These are phyloP conservation scores for Myriosclerotinia duriaeana DNA, from an alignment of 2,329 filamentous ascomycete species.

Conservation along the genomic window DNA sequence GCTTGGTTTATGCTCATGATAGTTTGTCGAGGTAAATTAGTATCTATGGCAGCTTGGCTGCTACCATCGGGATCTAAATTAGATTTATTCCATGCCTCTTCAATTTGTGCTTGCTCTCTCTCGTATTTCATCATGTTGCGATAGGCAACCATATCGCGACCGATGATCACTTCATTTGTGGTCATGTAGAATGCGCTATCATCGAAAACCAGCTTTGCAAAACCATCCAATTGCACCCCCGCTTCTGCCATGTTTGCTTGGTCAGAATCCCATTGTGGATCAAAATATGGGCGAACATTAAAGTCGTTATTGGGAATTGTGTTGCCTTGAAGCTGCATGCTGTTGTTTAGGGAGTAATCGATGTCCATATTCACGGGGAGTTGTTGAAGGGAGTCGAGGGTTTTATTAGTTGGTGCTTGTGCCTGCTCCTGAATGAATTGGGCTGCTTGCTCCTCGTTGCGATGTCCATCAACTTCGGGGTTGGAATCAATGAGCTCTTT, in stretches of 20 bases:
- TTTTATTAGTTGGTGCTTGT: background rate
- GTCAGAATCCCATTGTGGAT: background rate
- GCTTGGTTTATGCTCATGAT: slow-evolving; percentile 68
- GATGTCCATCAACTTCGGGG: background rate
- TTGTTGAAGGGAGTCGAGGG: background rate
- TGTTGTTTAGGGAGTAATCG: background rate
- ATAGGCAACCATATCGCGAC: slow-evolving; percentile 57
- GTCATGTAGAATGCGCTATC: slow-evolving; percentile 80
- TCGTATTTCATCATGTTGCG: slow-evolving; percentile 8
- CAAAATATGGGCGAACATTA: background rate
- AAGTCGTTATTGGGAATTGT: background rate
- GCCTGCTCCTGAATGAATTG: background rate
- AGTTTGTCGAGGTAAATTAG: slow-evolving; percentile 45
- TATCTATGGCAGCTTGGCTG: slow-evolving; percentile 47
- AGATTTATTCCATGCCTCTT: slow-evolving; percentile 50
- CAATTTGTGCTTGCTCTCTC: slow-evolving; percentile 10
- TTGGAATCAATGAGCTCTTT: background rate
- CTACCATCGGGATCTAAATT: slow-evolving; percentile 49
- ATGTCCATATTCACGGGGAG: background rate
- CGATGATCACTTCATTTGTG: slow-evolving; percentile 69
- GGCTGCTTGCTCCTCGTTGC: background rate
- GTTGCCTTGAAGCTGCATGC: background rate
- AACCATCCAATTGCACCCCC: slow-evolving; percentile 34
- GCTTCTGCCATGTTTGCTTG: background rate
- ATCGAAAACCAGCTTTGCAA: slow-evolving; percentile 64